Conservation (phyloP, 2,329 filamentous ascomycete species). For the Ascochyta rabiei region DNA sequence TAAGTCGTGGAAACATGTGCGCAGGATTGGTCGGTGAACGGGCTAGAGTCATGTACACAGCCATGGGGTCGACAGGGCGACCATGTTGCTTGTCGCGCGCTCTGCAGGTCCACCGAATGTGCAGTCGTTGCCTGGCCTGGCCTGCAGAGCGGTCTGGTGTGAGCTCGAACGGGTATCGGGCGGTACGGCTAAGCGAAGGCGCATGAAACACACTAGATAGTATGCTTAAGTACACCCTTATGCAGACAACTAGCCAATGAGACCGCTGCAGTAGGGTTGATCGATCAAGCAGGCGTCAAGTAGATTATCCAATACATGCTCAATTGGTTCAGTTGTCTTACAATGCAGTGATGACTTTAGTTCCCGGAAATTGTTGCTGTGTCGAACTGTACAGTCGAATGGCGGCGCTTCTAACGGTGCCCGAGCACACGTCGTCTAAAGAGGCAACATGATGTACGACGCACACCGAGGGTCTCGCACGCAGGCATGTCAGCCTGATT, state of each 20-base stretch:
- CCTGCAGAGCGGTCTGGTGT: slow-evolving; percentile 18
- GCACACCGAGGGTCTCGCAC: slow-evolving; percentile 12
- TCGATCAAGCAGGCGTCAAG: slow-evolving; percentile 22
- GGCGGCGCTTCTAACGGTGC: slow-evolving; percentile 10
- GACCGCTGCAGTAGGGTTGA: neutral
- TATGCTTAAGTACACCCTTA: slow-evolving; percentile 25
- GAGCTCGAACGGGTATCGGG: slow-evolving; percentile 23
- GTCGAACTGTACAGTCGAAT: slow-evolving; percentile 1
- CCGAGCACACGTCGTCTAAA: slow-evolving; percentile 4
- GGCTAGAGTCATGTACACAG: slow-evolving; percentile 29
- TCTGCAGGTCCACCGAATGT: slow-evolving; percentile 23
- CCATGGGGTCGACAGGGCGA: slow-evolving; percentile 30
- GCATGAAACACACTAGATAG: slow-evolving; percentile 39
- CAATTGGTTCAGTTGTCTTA: slow-evolving; percentile 14
- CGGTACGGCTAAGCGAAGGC: slow-evolving; percentile 25
- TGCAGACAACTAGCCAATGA: slow-evolving; percentile 33
- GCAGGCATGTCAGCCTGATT: slow-evolving; percentile 7
- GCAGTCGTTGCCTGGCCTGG: slow-evolving; percentile 4
- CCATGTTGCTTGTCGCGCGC: slow-evolving; percentile 42
- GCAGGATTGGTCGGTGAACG: slow-evolving; percentile 24
- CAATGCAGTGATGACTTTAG: slow-evolving; percentile 6
- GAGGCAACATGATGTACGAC: slow-evolving; percentile 1
- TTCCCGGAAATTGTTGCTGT: neutral
- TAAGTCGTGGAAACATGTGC: slow-evolving; percentile 28
- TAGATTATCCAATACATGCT: slow-evolving; percentile 15